phyloP scores from a whole-genome alignment of 192 early-diverging fungal genomes.

The Coemansia sp. region DNA sequence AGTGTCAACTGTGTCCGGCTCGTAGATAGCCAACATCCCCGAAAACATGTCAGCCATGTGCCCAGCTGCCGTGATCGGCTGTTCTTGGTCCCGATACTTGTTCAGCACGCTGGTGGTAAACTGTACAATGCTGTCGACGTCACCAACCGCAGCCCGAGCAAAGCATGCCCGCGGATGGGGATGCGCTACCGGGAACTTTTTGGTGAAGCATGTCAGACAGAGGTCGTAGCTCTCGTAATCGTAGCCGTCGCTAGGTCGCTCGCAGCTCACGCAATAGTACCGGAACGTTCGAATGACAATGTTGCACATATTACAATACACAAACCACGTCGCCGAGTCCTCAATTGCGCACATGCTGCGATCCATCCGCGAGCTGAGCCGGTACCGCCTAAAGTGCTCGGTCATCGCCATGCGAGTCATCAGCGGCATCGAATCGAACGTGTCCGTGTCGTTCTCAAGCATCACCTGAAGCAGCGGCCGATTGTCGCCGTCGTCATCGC shows the following conservation, averaged over 20 bases:
- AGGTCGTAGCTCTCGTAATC: slow-evolving; percentile 71
- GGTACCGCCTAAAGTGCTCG: slow-evolving; percentile 9
- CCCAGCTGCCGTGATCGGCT: background rate
- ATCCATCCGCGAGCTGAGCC: slow-evolving; percentile 3
- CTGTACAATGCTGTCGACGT: slow-evolving; percentile 32
- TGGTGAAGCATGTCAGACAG: slow-evolving; percentile 68
- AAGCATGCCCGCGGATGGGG: slow-evolving; percentile 76
- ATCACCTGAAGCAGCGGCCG: slow-evolving; percentile 34
- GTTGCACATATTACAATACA: slow-evolving; percentile 76
- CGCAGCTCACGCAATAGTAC: slow-evolving; percentile 84
- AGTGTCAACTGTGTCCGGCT: slow-evolving; percentile 33
- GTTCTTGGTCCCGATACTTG: slow-evolving; percentile 7
- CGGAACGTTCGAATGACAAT: slow-evolving; percentile 75
- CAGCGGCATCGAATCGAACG: slow-evolving; percentile 30
- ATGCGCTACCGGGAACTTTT: slow-evolving; percentile 65
- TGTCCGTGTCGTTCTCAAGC: slow-evolving; percentile 13
- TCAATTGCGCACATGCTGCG: slow-evolving; percentile 1
- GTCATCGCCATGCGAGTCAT: slow-evolving; percentile 21
- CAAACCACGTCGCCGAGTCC: slow-evolving; percentile 56
- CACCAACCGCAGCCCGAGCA: slow-evolving; percentile 53
- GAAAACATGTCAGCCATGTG: slow-evolving; percentile 13
- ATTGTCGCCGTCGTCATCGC: slow-evolving; percentile 12
- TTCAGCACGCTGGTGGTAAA: slow-evolving; percentile 22
- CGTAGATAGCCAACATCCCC: slow-evolving; percentile 17
- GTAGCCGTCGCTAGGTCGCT: slow-evolving; percentile 59